Base-by-base conservation (phyloP, 495 filamentous ascomycete species). In the Trichoderma orchidacearum region DNA sequence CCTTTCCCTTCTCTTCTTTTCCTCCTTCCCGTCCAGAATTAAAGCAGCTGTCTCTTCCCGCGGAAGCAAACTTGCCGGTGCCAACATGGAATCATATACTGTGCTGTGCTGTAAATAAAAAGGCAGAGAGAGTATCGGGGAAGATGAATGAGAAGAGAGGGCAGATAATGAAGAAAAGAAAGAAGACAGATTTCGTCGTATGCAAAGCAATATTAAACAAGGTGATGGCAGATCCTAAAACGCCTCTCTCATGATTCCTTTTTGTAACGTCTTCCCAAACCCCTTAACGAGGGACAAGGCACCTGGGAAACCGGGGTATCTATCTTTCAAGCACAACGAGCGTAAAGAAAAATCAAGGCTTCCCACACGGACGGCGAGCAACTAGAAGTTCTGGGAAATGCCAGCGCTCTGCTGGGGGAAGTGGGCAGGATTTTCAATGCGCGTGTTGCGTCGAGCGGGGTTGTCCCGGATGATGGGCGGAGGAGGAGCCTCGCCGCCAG, bases 311-410 rank as follows among this genome's bases (percentile, higher is more conserved):
- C 5, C 4, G 34, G 34, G 34, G 34, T 36, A 36, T 36, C 34
- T 48, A 48, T 48, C 41, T 7, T 48, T 23, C 11, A 25, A 34
- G 27, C 51, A 25, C 51, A 53, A 21, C 28, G 17, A 30, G 51
- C 51, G 30, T 30, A 9, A 53, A 18, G n/a, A 17, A 21, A 17
- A 30, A 23, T 7, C 1, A 30, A 30, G 30, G 28, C 9, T 12
- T 53, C 28, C 15, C 9, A n/a, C 2, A 2, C 27, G 8, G 9
- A n/a, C 51, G 28, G 27, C 32, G 32, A 8, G 32, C 51, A 53
- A 15, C 27, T 77, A 98, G 63, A 98, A 98, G 63, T 98, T 98
- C 67, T 96, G 93, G n/a, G 93, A 89, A 64, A 98, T 98, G 52
- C 93, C 93, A 29, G 90, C 88, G 63, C 87, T 95, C 75, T 93